Evolutionary conservation across 495 filamentous ascomycete species (phyloP).

Genomic region (Hyaloscypha bicolor): DNA sequence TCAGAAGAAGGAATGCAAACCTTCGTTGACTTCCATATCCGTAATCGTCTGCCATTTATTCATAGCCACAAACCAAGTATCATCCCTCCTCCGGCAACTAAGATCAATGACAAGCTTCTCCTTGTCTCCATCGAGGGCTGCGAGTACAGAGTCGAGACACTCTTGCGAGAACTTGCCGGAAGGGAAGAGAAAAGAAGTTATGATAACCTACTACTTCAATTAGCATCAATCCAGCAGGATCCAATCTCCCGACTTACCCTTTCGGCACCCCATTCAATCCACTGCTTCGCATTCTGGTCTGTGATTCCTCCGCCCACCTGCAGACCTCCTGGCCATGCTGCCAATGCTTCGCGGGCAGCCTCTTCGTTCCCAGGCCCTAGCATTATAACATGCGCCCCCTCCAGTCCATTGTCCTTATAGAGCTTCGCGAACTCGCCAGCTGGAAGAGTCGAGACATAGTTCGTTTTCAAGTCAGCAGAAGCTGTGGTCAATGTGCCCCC

Average conservation of each 20-base stretch:
- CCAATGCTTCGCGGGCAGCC: slow-evolving; percentile 75
- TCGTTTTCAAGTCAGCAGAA: slow-evolving; percentile 74
- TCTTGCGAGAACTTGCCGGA: slow-evolving; percentile 74
- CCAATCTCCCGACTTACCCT: slow-evolving; percentile 61
- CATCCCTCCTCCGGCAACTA: slow-evolving; percentile 76
- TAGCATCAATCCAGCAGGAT: slow-evolving; percentile 11
- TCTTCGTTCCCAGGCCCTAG: slow-evolving; percentile 84
- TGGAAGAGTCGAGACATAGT: slow-evolving; percentile 83
- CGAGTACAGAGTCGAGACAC: slow-evolving; percentile 70
- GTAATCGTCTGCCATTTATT: slow-evolving; percentile 98
- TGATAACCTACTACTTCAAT: slow-evolving; percentile 72
- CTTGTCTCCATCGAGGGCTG: slow-evolving; percentile 69
- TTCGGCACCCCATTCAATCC: slow-evolving; percentile 86
- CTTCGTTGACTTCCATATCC: slow-evolving; percentile 87
- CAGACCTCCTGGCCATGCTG: slow-evolving; percentile 71
- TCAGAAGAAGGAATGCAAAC: slow-evolving; percentile 44
- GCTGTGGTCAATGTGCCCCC: slow-evolving; percentile 82
- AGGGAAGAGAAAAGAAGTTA: slow-evolving; percentile 80
- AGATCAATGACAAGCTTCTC: slow-evolving; percentile 91
- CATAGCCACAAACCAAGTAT: slow-evolving; percentile 91
- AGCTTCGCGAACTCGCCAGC: slow-evolving; percentile 77
- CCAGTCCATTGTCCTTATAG: slow-evolving; percentile 71
- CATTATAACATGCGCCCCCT: slow-evolving; percentile 93
- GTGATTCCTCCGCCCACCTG: slow-evolving; percentile 94
- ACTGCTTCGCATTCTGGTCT: slow-evolving; percentile 77